phyloP scores from a whole-genome alignment of 306 rosid genomes.

The Sesbania bispinosa region DNA sequence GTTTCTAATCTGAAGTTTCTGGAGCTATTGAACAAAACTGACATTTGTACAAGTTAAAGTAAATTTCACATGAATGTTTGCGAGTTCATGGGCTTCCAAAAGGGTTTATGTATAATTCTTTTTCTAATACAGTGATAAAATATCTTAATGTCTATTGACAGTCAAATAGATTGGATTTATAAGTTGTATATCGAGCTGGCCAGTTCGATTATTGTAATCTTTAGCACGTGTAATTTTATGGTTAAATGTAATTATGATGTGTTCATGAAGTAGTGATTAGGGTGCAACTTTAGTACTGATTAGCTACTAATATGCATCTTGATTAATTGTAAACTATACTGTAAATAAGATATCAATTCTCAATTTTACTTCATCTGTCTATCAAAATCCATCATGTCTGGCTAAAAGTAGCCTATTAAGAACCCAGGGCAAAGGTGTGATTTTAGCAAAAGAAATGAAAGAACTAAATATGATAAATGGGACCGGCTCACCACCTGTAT shows the following conservation, averaged over 20 bases:
- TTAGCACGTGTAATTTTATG: neutral
- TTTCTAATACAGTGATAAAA: neutral
- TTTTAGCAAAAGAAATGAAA: too few species aligned
- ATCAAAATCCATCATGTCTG: too few species aligned
- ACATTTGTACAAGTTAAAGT: constrained; percentile 4
- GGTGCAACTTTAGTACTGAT: neutral
- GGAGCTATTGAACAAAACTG: neutral
- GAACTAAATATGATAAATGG: too few species aligned
- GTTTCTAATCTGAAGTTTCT: neutral
- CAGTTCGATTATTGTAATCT: neutral
- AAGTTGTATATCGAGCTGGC: constrained; percentile 5
- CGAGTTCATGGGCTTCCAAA: neutral
- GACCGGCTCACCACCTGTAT: too few species aligned
- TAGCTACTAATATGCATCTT: neutral
- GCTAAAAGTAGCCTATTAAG: too few species aligned
- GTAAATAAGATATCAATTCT: neutral
- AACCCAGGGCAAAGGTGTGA: too few species aligned
- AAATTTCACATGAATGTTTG: neutral
- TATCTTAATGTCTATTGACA: neutral
- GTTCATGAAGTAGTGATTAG: neutral
- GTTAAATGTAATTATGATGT: neutral
- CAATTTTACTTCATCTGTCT: neutral
- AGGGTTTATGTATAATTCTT: neutral
- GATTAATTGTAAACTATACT: neutral
- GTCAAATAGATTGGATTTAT: neutral